Evolutionary conservation across 2,329 filamentous ascomycete species (phyloP), one percentile per base, ranked within the genome.

Genomic region (Paecilomyces sp.): DNA sequence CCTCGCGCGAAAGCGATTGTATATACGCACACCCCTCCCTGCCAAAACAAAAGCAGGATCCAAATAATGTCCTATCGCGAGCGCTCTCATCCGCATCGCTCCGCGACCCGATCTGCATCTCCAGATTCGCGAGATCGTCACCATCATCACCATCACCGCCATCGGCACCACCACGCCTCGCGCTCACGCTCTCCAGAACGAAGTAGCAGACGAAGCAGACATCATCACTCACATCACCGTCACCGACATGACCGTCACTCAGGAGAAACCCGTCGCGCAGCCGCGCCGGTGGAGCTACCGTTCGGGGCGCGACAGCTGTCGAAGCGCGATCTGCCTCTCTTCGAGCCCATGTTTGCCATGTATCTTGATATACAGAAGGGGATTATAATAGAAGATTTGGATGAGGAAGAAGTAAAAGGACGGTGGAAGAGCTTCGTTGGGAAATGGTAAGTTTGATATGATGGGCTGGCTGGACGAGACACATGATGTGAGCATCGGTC

Each of bases 401-500:
- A 86, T 59, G 87, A 91, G 63, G 82, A 84, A n/a, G 92, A 97
- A 71, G 76, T 87, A 0, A 88, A 83, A 64, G 92, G 92, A 1
- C 81, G 93, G 58, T 99, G 93, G 92, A 96, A 96, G 81, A 93
- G 91, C 71, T 99, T 97, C 68, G 74, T 93, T 12, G 81, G 84
- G 3, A 93, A 92, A 80, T 99, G 94, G 93, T 88, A 82, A 75
- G 79, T 63, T 62, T 9, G n/a, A 9, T 47, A n/a, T 22, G 18
- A 47, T 18, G 41, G 31, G 8, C 8, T 15, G 22, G 15, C 51
- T 53, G 25, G 25, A 28, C 25, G 25, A 28, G 25, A 28, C 25
- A 28, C 25, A 28, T 28, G 25, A 28, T 28, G 6, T 28, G 25
- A 28, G 25, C 25, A 28, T 28, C 25, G 6, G 6, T 28, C 6